Conservation (phyloP, 495 filamentous ascomycete genomes). For the Penicillium daleae region DNA sequence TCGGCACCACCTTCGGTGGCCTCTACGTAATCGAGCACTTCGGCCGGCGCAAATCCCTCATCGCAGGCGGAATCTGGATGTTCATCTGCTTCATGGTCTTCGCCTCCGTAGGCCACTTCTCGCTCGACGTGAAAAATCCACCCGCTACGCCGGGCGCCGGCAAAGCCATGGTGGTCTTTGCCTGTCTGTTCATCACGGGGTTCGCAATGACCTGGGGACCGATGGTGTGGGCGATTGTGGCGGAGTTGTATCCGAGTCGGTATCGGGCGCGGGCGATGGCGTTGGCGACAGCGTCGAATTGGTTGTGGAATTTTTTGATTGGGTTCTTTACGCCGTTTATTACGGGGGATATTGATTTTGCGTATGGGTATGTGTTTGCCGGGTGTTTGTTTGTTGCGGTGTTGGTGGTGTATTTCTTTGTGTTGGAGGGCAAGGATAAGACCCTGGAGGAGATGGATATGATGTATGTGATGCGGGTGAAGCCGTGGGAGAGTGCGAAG, state of each 20-base stretch:
- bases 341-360: constrained; percentile 66
- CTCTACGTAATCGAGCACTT: constrained; percentile 71
- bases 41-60: constrained; percentile 67
- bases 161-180: constrained; percentile 71
- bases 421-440: constrained; percentile 66
- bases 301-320: constrained; percentile 86
- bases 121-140: constrained; percentile 55
- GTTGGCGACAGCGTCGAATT: constrained; percentile 79
- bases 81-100: constrained; percentile 72
- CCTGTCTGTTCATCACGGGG: constrained; percentile 62
- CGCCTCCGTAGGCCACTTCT: constrained; percentile 66
- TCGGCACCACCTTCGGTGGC: constrained; percentile 68
- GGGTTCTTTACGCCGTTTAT: constrained; percentile 81
- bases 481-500: constrained; percentile 60
- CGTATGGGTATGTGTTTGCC: constrained; percentile 80
- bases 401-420: constrained; percentile 73
- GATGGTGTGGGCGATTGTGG: constrained; percentile 79
- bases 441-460: constrained; percentile 79
- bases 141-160: constrained; percentile 60
- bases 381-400: constrained; percentile 65
- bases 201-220: constrained; percentile 79
- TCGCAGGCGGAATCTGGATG: constrained; percentile 70
- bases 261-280: constrained; percentile 77
- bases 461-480: constrained; percentile 74
- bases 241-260: constrained; percentile 76